phyloP scores from a whole-genome alignment of 129 eudicot species.

The Solidago caesia region DNA sequence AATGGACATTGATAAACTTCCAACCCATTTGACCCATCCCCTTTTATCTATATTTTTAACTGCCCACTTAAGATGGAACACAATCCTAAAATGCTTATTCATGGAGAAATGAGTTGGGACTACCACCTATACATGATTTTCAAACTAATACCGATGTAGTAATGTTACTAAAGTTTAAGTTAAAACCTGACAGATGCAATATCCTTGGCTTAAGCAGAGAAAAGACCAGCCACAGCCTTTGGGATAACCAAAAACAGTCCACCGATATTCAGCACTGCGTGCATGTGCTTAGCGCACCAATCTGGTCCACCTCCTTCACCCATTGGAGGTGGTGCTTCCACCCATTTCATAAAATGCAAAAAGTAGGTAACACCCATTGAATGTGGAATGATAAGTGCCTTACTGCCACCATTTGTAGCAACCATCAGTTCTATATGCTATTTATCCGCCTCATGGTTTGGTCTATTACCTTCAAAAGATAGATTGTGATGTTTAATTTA shows the following conservation, averaged over 20 bases:
- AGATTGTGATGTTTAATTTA: conserved; percentile 12
- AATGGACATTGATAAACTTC: neutral
- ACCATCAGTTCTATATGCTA: conserved; percentile 90
- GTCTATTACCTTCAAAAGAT: conserved; percentile 67
- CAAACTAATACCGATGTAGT: neutral
- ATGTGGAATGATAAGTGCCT: conserved; percentile 74
- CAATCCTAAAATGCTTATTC: neutral
- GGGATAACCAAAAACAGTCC: neutral
- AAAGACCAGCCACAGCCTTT: conserved; percentile 6
- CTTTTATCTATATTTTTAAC: neutral
- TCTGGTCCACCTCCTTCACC: conserved; percentile 1
- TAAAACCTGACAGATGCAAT: conserved; percentile 4
- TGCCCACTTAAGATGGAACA: neutral
- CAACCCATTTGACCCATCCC: neutral
- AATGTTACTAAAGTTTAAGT: neutral
- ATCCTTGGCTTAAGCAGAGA: neutral
- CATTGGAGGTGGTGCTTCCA: neutral
- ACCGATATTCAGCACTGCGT: conserved; percentile 1
- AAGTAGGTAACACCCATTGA: neutral
- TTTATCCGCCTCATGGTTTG: conserved; percentile 84
- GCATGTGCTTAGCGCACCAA: neutral
- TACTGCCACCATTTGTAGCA: conserved; percentile 81
- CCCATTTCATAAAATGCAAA: conserved; percentile 13
- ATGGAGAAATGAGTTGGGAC: neutral
- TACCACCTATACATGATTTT: conserved; percentile 4